These are phyloP conservation scores for Rosa multiflora DNA, from an alignment of 306 rosid species.

Conservation along the genomic window DNA sequence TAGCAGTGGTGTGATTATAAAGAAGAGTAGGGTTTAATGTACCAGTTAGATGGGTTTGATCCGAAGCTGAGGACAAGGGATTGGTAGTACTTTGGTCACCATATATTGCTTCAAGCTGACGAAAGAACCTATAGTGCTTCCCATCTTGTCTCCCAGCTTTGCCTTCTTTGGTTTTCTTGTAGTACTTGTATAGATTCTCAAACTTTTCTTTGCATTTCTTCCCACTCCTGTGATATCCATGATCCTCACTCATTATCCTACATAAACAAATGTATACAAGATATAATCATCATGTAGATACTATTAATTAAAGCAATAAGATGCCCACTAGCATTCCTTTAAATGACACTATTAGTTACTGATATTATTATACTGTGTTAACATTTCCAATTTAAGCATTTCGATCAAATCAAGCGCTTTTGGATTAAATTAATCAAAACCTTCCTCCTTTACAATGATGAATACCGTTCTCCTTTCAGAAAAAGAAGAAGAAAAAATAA, in stretches of 20 bases:
- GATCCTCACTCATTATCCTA: slow-evolving; percentile 76
- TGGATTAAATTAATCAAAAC: background rate
- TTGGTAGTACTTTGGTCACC: slow-evolving; percentile 31
- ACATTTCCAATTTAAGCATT: background rate
- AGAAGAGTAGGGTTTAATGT: slow-evolving; percentile 10
- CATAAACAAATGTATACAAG: background rate
- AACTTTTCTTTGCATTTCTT: slow-evolving; percentile 88
- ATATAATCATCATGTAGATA: background rate
- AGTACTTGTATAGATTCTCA: slow-evolving; percentile 85
- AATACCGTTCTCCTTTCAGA: too few relatives aligned
- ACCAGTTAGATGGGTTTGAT: slow-evolving; percentile 5
- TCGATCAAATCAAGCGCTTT: background rate
- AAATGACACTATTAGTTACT: background rate
- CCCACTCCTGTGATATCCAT: slow-evolving; percentile 78
- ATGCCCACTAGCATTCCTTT: background rate
- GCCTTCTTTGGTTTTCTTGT: slow-evolving; percentile 86
- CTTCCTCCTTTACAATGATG: background rate
- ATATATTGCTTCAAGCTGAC: slow-evolving; percentile 80
- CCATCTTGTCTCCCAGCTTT: slow-evolving; percentile 82
- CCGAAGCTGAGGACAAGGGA: background rate
- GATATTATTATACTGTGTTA: slow-evolving; percentile 2
- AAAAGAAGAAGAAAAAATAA: too few relatives aligned
- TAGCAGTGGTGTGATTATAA: background rate
- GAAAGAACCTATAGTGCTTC: slow-evolving; percentile 77
- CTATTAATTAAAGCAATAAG: background rate